Conservation (phyloP, 352 stramenopile genomes). For the Globisporangium paddicum region DNA sequence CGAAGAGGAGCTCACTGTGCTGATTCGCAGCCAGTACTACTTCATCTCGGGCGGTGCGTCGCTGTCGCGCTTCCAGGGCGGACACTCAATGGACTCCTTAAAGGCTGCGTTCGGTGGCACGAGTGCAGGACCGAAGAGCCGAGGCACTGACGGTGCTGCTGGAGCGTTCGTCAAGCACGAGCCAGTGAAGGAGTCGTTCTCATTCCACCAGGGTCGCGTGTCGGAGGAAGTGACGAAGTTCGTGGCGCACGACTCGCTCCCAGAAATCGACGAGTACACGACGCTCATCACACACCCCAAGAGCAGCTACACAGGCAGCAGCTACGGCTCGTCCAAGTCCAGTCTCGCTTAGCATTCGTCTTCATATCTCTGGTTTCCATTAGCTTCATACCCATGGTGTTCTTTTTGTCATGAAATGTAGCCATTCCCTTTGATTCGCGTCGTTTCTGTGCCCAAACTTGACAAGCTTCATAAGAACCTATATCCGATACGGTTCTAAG, state of each 20-base stretch:
- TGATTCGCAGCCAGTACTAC: slow-evolving; percentile 80
- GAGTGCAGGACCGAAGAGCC: not conserved
- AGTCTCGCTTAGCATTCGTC: slow-evolving; percentile 6
- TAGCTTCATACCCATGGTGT: not conserved
- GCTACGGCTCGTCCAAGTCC: slow-evolving; percentile 20
- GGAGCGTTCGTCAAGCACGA: slow-evolving; percentile 7
- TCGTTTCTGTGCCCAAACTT: not conserved
- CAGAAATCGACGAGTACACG: slow-evolving; percentile 74
- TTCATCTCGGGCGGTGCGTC: slow-evolving; percentile 55
- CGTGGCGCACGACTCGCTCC: slow-evolving; percentile 42
- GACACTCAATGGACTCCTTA: slow-evolving; percentile 1
- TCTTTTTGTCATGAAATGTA: not conserved
- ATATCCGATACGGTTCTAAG: not conserved
- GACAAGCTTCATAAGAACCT: not conserved
- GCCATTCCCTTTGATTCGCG: not conserved
- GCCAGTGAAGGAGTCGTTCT: slow-evolving; percentile 30
- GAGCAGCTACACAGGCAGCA: slow-evolving; percentile 13
- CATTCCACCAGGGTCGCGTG: slow-evolving; percentile 66
- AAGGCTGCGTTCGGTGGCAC: not conserved
- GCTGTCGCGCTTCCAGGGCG: slow-evolving; percentile 13
- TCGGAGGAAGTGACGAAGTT: slow-evolving; percentile 33
- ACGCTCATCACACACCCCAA: slow-evolving; percentile 36
- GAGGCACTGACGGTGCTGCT: not conserved
- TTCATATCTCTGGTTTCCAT: not conserved
- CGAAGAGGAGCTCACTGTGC: slow-evolving; percentile 75